Conservation (phyloP, 495 filamentous ascomycete species). For the Penicillium daleae region DNA sequence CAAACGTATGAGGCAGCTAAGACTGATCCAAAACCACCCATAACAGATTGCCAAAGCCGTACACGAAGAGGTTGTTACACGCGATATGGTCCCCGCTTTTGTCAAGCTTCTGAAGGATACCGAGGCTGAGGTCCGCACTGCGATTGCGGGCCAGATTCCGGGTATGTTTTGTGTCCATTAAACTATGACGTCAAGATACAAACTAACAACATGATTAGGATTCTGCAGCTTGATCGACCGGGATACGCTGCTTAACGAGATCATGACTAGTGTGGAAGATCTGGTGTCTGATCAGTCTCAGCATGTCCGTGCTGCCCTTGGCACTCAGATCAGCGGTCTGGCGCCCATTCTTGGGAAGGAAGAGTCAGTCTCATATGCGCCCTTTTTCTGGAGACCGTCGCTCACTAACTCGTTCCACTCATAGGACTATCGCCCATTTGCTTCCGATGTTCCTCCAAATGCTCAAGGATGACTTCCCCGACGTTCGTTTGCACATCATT, state of each 20-base stretch:
- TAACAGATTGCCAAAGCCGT: conserved; percentile 93
- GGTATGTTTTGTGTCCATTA: conserved; percentile 50
- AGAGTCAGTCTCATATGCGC: conserved; percentile 66
- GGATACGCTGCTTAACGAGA: conserved; percentile 87
- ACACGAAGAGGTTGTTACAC: conserved; percentile 91
- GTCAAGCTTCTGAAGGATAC: conserved; percentile 97
- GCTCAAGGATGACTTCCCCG: conserved; percentile 99
- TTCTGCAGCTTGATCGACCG: conserved; percentile 90
- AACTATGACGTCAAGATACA: conserved; percentile 9
- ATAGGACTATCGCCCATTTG: conserved; percentile 90
- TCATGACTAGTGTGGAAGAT: conserved; percentile 96
- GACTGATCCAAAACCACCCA: conserved; percentile 21
- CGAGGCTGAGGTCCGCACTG: conserved; percentile 96
- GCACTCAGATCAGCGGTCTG: conserved; percentile 95
- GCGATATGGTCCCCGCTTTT: conserved; percentile 95
- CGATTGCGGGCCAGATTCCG: conserved; percentile 96
- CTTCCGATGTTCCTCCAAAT: conserved; percentile 99
- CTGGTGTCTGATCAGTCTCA: conserved; percentile 94
- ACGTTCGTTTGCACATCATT: conserved; percentile 97
- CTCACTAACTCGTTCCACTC: neutral
- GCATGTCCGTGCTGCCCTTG: conserved; percentile 92
- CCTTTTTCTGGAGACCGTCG: neutral
- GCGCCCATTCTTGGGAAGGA: conserved; percentile 97
- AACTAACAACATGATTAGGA: conserved; percentile 53
- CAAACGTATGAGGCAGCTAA: neutral